Evolutionary conservation across 805 yeast genomes (phyloP).

Genomic region (Saccharomyces eubayanus): DNA sequence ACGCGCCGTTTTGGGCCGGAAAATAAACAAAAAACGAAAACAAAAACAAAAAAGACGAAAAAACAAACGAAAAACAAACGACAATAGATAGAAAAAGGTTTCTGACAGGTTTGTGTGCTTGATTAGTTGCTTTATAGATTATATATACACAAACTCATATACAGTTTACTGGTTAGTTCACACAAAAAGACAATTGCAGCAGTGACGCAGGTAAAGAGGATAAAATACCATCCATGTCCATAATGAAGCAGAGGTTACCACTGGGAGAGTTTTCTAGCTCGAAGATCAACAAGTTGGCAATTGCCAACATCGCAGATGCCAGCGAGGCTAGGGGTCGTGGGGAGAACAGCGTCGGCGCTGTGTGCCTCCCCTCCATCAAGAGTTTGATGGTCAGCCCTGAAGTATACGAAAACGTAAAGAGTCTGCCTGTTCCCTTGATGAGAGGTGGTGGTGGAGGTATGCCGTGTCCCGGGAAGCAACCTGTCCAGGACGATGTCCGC

Average conservation of each 20-base stretch:
- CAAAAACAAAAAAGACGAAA: neutral
- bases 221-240: constrained; percentile 9
- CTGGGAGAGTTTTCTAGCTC: constrained; percentile 23
- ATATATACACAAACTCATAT: neutral
- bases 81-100: neutral
- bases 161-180: neutral
- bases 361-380: neutral
- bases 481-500: neutral
- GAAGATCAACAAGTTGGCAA: constrained; percentile 16
- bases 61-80: neutral
- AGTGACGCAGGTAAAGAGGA: neutral
- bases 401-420: neutral
- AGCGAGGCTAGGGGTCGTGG: neutral
- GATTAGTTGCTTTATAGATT: neutral
- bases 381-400: neutral
- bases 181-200: neutral
- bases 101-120: neutral
- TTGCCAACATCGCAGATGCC: neutral
- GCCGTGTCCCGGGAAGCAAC: neutral
- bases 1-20: constrained; percentile 7
- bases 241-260: constrained; percentile 19
- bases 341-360: neutral
- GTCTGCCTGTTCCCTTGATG: neutral
- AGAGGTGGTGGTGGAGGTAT: neutral
- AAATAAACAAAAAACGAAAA: constrained; percentile 6